Evolutionary conservation across 805 yeast genomes (phyloP), one percentile per base, ranked within the genome.

Genomic region (Komagataella pseudopastoris): DNA sequence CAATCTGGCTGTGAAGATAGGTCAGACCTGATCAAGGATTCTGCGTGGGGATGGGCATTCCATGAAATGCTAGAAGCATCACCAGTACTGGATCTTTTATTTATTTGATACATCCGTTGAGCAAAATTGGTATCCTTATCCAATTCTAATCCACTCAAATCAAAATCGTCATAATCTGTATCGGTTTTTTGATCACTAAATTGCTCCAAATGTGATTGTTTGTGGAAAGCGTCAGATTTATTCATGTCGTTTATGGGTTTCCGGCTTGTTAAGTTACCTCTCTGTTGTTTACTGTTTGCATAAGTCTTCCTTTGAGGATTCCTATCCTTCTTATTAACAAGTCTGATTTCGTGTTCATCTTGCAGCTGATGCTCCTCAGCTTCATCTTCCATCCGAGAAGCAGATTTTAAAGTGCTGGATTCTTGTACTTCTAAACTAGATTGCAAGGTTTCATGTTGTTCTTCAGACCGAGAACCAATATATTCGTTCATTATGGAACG

Each of bases 141-240:
- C 14, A 50, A 24, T 23, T 49, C 56, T 8, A 54, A 39, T 17
- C 53, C 56, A 24, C 52, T 51, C n/a, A 48, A 43, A 16, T 49
- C 50, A 23, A 45, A 22, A 44, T 54, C 55, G 18, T 46, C 49
- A 30, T 39, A 50, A 22, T 52, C 53, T 3, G 53, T 48, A 23
- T 52, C 55, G 45, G 51, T 50, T 43, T 49, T 46, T 30, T 30
- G 39, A 30, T 30, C 39, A 30, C 39, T 30, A 8, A 30, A 30
- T 30, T 30, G 39, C n/a, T 30, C 39, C 39, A 30, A 30, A 14
- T 30, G 39, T 30, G 39, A 30, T 30, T 14, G 10, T 30, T 30
- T 30, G 39, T 10, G 8, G 39, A 14, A 30, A 30, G 39, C 4
- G 39, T 10, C 14, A 8, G 39, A 8, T 10, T 5, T 30, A 8